Conservation (phyloP, 306 rosid species). For the Rosa lucieae region DNA sequence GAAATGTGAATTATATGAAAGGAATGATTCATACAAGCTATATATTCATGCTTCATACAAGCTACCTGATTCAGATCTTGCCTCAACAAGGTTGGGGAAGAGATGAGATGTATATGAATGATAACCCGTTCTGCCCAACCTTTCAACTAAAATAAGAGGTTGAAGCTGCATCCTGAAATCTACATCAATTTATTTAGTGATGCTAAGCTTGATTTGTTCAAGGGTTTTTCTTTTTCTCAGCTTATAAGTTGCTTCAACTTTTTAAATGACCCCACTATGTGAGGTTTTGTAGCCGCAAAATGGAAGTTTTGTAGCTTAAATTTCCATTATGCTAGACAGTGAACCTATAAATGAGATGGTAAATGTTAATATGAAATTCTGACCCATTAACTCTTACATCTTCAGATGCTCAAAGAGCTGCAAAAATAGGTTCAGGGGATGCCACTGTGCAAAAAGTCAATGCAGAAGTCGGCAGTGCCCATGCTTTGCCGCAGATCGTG, state of each 20-base stretch:
- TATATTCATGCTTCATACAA: not conserved
- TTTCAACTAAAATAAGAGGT: not conserved
- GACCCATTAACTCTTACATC: not conserved
- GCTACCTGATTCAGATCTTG: not conserved
- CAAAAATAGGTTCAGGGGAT: constrained; percentile 81
- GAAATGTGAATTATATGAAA: not conserved
- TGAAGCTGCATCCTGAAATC: not conserved
- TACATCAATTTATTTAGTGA: not conserved
- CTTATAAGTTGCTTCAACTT: constrained; percentile 14
- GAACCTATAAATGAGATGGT: not conserved
- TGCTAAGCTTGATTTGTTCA: not conserved
- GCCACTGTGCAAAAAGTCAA: constrained; percentile 82
- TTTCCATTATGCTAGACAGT: not conserved
- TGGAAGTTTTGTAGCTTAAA: not conserved
- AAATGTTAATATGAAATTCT: not conserved
- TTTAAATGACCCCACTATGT: constrained; percentile 15
- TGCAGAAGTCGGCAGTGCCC: constrained; percentile 91
- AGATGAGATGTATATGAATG: not conserved
- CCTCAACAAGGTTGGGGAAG: not conserved
- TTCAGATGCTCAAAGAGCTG: constrained; percentile 81
- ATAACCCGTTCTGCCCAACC: not conserved
- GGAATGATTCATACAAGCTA: not conserved
- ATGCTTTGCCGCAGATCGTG: constrained; percentile 86
- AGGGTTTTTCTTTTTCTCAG: not conserved
- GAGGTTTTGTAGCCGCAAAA: not conserved